Evolutionary conservation across 305 asterid species (phyloP).

Genomic region (Andrographis paniculata): DNA sequence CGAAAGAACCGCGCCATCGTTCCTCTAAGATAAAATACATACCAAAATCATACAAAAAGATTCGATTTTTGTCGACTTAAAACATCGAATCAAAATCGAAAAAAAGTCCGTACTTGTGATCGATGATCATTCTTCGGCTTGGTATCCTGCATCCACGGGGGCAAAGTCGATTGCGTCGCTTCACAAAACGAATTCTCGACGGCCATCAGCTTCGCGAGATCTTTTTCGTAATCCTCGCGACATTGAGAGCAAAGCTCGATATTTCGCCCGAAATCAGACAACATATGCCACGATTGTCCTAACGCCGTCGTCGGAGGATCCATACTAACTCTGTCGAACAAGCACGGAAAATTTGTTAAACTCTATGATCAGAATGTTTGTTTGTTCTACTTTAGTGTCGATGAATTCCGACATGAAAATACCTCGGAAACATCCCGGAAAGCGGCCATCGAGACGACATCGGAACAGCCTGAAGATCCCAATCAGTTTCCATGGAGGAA

Average conservation of each 20-base stretch:
- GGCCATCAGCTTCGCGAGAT: conserved; percentile 38
- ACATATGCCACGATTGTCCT: too few species aligned
- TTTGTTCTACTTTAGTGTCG: too few species aligned
- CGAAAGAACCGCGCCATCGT: background rate
- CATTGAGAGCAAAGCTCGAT: conserved; percentile 42
- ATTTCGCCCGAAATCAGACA: conserved; percentile 25
- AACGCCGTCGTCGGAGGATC: too few species aligned
- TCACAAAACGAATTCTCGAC: conserved; percentile 46
- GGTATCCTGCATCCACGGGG: conserved; percentile 71
- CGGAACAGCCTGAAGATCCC: conserved; percentile 94
- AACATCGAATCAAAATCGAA: too few species aligned
- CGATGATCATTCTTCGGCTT: conserved; percentile 30
- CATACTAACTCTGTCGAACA: too few species aligned
- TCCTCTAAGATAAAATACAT: background rate
- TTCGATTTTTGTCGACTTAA: too few species aligned
- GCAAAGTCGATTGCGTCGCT: conserved; percentile 37
- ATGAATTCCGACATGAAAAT: conserved; percentile 11
- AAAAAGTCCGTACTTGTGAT: conserved; percentile 24
- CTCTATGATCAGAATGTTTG: background rate
- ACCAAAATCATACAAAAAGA: background rate
- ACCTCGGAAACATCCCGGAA: conserved; percentile 74
- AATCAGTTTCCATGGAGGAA: conserved; percentile 81
- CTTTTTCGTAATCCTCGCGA: conserved; percentile 41
- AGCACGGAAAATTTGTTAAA: background rate
- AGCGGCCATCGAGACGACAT: conserved; percentile 70